These are phyloP conservation scores for Penicillium brevicompactum DNA, from an alignment of 2,329 filamentous ascomycete species.

Conservation along the genomic window DNA sequence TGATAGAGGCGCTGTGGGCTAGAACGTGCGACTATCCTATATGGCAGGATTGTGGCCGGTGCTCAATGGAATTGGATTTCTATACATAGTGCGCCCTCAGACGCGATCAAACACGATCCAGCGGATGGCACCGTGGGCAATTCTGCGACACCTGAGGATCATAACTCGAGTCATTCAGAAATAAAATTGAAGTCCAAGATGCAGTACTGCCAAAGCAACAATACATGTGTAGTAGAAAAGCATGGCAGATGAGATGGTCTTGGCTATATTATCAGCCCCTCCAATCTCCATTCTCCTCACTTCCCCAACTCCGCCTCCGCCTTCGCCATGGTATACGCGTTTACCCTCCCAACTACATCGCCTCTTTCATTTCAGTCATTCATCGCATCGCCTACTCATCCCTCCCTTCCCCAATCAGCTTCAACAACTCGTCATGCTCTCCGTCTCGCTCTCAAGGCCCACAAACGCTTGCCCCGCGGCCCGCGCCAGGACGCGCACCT, in stretches of 20 bases:
- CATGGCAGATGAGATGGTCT: not conserved
- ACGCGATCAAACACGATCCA: too few species aligned
- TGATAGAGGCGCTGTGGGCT: too few species aligned
- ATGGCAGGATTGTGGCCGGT: too few species aligned
- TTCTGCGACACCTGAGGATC: too few species aligned
- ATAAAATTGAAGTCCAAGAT: too few species aligned
- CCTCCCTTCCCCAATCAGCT: conserved; percentile 79
- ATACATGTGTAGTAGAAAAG: not conserved
- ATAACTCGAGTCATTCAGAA: too few species aligned
- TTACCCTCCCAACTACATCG: conserved; percentile 85
- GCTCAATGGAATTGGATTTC: too few species aligned
- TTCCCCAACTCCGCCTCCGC: conserved; percentile 23
- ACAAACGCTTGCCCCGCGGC: conserved; percentile 77
- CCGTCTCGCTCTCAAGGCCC: conserved; percentile 79
- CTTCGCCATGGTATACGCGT: conserved; percentile 79
- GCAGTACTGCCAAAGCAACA: too few species aligned
- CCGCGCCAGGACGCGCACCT: conserved; percentile 71
- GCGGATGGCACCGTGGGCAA: too few species aligned
- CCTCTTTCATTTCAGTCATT: conserved; percentile 77
- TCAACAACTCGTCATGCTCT: conserved; percentile 83
- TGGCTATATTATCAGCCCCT: conserved; percentile 9
- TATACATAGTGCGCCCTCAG: too few species aligned
- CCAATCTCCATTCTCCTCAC: not conserved
- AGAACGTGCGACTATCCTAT: too few species aligned
- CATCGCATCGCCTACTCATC: conserved; percentile 80